Conservation (phyloP, 768 basidiomycete genomes). For the Ramaria sp. region DNA sequence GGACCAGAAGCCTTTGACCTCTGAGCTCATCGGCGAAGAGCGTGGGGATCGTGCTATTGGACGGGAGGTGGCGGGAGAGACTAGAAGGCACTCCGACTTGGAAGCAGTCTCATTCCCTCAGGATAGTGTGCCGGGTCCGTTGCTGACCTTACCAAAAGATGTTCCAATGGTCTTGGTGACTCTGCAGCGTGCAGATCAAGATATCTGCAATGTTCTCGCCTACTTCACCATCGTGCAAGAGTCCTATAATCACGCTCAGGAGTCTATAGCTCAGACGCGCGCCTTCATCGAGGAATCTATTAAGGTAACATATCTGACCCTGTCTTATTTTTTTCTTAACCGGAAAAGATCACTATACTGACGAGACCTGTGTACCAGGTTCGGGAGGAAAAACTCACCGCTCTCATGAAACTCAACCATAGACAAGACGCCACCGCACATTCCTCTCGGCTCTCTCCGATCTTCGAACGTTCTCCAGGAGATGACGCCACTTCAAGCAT, state of each 20-base stretch:
- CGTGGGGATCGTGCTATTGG: too few relatives aligned
- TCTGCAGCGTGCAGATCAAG: constrained; percentile 1
- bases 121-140: neutral
- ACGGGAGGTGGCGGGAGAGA: too few relatives aligned
- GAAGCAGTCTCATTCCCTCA: neutral
- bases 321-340: neutral
- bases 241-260: neutral
- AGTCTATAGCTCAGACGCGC: constrained; percentile 1
- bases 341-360: neutral
- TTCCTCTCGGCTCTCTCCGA: constrained; percentile 23
- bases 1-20: too few relatives aligned
- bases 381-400: constrained; percentile 3
- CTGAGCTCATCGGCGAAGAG: too few relatives aligned
- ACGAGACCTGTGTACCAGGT: neutral
- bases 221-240: neutral
- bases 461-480: constrained; percentile 18
- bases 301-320: neutral
- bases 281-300: constrained; percentile 1
- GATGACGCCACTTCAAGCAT: constrained; percentile 23
- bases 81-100: too few relatives aligned
- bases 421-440: neutral
- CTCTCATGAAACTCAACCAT: neutral
- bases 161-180: neutral
- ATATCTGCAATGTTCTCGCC: neutral
- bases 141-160: neutral